Evolutionary conservation across 495 filamentous ascomycete species (phyloP).

Genomic region (Aspergillus heteromorphus): DNA sequence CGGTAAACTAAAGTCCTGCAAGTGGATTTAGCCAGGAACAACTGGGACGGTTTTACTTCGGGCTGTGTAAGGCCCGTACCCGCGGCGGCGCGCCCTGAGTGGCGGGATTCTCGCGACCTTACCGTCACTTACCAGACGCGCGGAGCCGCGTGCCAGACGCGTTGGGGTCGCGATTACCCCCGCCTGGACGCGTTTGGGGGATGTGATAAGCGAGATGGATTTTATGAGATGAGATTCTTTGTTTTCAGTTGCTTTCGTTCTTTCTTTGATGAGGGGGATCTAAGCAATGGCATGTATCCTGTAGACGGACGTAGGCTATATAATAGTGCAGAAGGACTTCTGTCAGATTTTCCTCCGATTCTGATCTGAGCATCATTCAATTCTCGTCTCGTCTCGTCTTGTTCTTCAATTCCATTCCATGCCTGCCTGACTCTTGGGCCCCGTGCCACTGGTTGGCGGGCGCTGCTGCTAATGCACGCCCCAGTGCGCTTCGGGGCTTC

Average conservation of each 20-base stretch:
- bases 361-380: too few relatives aligned
- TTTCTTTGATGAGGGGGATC: not conserved
- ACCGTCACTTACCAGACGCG: slow-evolving; percentile 19
- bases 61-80: not conserved
- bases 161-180: slow-evolving; percentile 18
- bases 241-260: too few relatives aligned
- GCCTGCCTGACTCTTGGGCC: not conserved
- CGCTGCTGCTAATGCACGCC: slow-evolving; percentile 20
- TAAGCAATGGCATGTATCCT: too few relatives aligned
- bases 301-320: not conserved
- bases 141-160: slow-evolving; percentile 18
- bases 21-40: not conserved
- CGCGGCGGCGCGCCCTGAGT: not conserved
- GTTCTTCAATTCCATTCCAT: too few relatives aligned
- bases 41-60: not conserved
- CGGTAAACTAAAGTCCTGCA: not conserved
- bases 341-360: not conserved
- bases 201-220: slow-evolving; percentile 6
- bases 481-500: slow-evolving; percentile 14
- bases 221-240: too few relatives aligned
- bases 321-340: not conserved
- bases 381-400: too few relatives aligned
- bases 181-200: slow-evolving; percentile 14
- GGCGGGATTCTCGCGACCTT: not conserved
- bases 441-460: slow-evolving; percentile 2